These are phyloP conservation scores for Avena insularis DNA, from an alignment of 176 grass and related monocot genomes.

Conservation along the genomic window DNA sequence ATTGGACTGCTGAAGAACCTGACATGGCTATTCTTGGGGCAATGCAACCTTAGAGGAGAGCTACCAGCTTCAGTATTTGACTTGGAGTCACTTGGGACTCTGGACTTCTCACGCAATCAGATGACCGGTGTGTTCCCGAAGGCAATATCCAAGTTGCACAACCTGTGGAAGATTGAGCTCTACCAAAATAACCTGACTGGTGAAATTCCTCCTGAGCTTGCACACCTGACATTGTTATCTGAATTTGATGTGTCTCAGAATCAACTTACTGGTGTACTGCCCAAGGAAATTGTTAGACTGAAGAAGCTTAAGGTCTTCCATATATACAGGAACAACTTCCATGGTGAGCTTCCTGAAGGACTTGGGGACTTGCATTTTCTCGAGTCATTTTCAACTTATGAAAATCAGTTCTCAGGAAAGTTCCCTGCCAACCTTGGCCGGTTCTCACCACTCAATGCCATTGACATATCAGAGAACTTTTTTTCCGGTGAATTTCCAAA, in stretches of 20 bases:
- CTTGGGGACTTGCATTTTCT: conserved; percentile 77
- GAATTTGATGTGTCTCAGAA: conserved; percentile 98
- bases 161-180: conserved; percentile 95
- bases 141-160: conserved; percentile 72
- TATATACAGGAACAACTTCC: conserved; percentile 78
- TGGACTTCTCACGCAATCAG: conserved; percentile 93
- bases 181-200: conserved; percentile 94
- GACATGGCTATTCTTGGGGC: conserved; percentile 82
- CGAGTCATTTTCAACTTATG: conserved; percentile 88
- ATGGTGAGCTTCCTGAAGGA: conserved; percentile 76
- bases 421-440: conserved; percentile 76
- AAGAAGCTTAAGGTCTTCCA: conserved; percentile 87
- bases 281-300: conserved; percentile 60
- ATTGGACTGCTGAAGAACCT: conserved; percentile 84
- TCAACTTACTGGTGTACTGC: conserved; percentile 69
- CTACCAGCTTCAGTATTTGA: conserved; percentile 74
- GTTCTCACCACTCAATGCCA: conserved; percentile 73
- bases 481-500: conserved; percentile 89
- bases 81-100: conserved; percentile 67
- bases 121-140: conserved; percentile 72
- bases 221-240: conserved; percentile 59
- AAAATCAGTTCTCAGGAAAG: conserved; percentile 78
- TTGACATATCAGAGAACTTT: conserved; percentile 95
- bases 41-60: conserved; percentile 82
- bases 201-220: conserved; percentile 80